phyloP scores from a whole-genome alignment of 2,329 filamentous ascomycete genomes.

The Endocalyx cinctus region DNA sequence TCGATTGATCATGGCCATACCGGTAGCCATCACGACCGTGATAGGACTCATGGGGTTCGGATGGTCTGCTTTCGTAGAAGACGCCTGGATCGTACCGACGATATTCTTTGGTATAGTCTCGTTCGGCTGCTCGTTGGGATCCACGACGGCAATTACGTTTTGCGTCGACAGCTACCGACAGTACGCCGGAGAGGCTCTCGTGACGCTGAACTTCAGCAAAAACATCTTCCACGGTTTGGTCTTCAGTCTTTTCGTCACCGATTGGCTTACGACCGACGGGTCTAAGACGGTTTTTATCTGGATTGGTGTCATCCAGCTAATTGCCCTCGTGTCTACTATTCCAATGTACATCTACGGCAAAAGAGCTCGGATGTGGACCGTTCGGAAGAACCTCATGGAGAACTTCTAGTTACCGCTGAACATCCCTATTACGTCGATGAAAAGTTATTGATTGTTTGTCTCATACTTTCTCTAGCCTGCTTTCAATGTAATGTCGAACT shows the following conservation, averaged over 20 bases:
- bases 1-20: constrained; percentile 79
- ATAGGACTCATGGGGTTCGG: constrained; percentile 92
- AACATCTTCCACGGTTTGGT: constrained; percentile 88
- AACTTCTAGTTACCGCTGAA: too few relatives aligned
- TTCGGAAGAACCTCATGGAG: constrained; percentile 81
- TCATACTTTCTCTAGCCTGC: background rate
- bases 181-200: constrained; percentile 89
- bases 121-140: constrained; percentile 86
- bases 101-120: constrained; percentile 89
- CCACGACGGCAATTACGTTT: constrained; percentile 89
- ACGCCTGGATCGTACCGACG: constrained; percentile 88
- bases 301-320: constrained; percentile 80
- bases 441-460: background rate
- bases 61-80: constrained; percentile 74
- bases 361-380: constrained; percentile 89
- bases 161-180: constrained; percentile 90
- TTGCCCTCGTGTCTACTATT: constrained; percentile 67
- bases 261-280: constrained; percentile 74
- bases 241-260: constrained; percentile 82
- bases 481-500: too few relatives aligned
- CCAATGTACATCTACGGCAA: constrained; percentile 96
- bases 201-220: constrained; percentile 92
- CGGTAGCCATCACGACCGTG: constrained; percentile 71
- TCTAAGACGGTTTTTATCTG: constrained; percentile 75
- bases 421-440: too few relatives aligned